phyloP scores from a whole-genome alignment of 805 yeast species.

The Hyphopichia homilentoma region DNA sequence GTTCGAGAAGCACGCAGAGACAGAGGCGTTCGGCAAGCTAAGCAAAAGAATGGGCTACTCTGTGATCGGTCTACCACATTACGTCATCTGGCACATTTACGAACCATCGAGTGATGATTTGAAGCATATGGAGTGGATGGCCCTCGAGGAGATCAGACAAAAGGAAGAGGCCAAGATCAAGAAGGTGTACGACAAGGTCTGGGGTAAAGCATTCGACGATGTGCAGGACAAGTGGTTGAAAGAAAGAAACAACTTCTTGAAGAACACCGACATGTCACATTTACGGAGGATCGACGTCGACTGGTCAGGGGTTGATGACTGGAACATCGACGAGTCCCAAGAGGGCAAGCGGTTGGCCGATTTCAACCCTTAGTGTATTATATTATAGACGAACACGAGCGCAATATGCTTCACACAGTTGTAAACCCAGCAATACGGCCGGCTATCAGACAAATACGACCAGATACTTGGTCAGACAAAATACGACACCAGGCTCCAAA shows the following conservation, averaged over 20 bases:
- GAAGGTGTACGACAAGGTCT: conserved; percentile 64
- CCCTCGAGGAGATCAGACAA: conserved; percentile 67
- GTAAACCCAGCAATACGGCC: not conserved
- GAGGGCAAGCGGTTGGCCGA: conserved; percentile 38
- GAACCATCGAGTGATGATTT: conserved; percentile 94
- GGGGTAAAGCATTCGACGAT: conserved; percentile 77
- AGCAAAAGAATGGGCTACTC: conserved; percentile 81
- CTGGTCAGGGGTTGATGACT: conserved; percentile 63
- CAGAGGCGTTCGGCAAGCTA: conserved; percentile 94
- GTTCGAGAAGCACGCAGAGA: conserved; percentile 94
- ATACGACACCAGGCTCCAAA: too few relatives aligned
- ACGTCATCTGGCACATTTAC: conserved; percentile 94
- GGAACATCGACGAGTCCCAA: conserved; percentile 24
- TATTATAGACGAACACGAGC: too few relatives aligned
- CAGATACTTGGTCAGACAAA: too few relatives aligned
- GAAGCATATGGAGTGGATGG: conserved; percentile 82
- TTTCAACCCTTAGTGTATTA: conserved; percentile 35
- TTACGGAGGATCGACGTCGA: conserved; percentile 53
- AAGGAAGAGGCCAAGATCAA: conserved; percentile 59
- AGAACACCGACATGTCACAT: conserved; percentile 65
- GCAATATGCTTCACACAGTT: too few relatives aligned
- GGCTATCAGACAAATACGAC: too few relatives aligned
- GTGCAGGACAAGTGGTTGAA: conserved; percentile 67
- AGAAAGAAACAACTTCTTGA: conserved; percentile 68
- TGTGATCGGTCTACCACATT: conserved; percentile 90